A percentile compares a stretch with the other conserved stretches of the same genome.
These are phyloP conservation scores for Endoconidiophora polonica DNA, from an alignment of 2,329 filamentous ascomycete genomes.

Conservation along the genomic window DNA sequence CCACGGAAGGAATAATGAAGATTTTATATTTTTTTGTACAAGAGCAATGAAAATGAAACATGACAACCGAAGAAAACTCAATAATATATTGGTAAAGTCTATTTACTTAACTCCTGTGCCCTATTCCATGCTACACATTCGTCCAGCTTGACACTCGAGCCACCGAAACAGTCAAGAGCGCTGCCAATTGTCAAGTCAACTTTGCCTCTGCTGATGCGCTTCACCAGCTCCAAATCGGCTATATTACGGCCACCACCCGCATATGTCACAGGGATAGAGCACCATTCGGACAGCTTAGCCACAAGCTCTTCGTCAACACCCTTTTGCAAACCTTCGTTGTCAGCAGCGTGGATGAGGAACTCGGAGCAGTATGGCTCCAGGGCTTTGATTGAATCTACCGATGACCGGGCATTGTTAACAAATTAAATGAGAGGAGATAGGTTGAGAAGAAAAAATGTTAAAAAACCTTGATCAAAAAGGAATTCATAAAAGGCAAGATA, in stretches of 20 bases:
- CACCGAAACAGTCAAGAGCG: constrained; percentile 89
- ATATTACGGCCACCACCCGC: constrained; percentile 80
- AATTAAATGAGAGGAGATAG: neutral
- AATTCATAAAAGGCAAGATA: neutral
- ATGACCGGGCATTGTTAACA: neutral
- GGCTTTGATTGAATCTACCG: constrained; percentile 55
- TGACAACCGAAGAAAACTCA: too few species aligned
- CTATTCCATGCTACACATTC: constrained; percentile 84
- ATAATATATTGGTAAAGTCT: neutral
- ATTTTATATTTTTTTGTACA: too few species aligned
- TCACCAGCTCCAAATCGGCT: constrained; percentile 68
- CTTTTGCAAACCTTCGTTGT: constrained; percentile 84
- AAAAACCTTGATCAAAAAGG: too few species aligned
- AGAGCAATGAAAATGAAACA: too few species aligned
- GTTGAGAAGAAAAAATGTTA: too few species aligned
- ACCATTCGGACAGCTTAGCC: constrained; percentile 62
- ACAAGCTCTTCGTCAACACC: constrained; percentile 84
- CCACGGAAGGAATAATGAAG: too few species aligned
- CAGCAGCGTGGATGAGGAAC: constrained; percentile 91
- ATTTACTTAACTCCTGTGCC: constrained; percentile 21
- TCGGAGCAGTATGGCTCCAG: constrained; percentile 90
- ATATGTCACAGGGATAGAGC: constrained; percentile 84
- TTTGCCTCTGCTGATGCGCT: constrained; percentile 58
- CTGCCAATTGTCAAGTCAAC: constrained; percentile 94
- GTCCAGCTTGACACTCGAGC: constrained; percentile 66